phyloP scores from a whole-genome alignment of 2,329 filamentous ascomycete genomes.

The Exophiala phaeomuriformis region DNA sequence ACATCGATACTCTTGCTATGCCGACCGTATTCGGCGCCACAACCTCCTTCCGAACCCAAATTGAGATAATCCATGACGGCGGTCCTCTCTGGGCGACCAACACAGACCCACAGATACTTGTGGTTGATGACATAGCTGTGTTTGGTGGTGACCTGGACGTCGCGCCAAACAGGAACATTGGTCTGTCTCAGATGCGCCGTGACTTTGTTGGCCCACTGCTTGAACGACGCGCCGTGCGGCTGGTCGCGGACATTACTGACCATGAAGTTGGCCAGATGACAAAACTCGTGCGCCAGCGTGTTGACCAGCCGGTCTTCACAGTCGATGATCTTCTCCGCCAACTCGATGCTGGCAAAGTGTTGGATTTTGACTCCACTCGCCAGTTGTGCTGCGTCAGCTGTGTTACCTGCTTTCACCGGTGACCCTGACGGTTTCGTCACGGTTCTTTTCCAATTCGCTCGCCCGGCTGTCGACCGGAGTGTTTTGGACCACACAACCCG shows the following conservation, averaged over 20 bases:
- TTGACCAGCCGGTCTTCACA: conserved; percentile 71
- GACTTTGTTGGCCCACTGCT: conserved; percentile 53
- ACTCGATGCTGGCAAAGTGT: conserved; percentile 72
- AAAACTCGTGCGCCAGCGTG: conserved; percentile 93
- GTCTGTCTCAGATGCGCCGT: conserved; percentile 32
- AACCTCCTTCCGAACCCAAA: conserved; percentile 36
- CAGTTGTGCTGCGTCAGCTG: neutral
- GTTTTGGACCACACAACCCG: conserved; percentile 56
- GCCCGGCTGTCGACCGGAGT: conserved; percentile 54
- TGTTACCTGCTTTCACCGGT: conserved; percentile 19
- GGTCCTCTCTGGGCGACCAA: conserved; percentile 16
- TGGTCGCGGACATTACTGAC: conserved; percentile 65
- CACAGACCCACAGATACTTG: conserved; percentile 83
- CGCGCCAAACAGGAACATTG: conserved; percentile 48
- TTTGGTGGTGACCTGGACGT: conserved; percentile 74
- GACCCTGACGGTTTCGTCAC: conserved; percentile 35
- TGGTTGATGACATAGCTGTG: conserved; percentile 86
- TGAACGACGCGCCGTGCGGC: conserved; percentile 80
- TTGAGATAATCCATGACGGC: conserved; percentile 19
- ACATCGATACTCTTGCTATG: conserved; percentile 82
- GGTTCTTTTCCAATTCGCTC: conserved; percentile 64
- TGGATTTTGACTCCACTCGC: conserved; percentile 28
- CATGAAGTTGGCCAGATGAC: conserved; percentile 90
- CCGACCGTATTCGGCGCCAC: conserved; percentile 66
- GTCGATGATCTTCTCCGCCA: conserved; percentile 82